Conservation (phyloP, 257 asterid genomes). For the Nicotiana sylvestris region DNA sequence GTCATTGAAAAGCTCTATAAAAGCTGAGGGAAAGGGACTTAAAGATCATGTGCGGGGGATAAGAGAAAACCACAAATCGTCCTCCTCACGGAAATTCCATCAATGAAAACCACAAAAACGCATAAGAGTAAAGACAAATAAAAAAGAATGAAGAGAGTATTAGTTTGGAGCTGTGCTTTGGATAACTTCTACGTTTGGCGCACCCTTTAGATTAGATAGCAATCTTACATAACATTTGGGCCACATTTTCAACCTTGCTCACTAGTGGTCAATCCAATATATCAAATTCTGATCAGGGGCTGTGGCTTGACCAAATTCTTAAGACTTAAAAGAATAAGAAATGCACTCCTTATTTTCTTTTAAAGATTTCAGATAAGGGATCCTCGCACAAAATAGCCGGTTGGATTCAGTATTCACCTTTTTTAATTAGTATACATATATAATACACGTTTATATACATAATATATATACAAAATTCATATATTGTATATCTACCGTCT, state of each 20-base stretch:
- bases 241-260: conserved; percentile 4
- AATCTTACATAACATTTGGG: background rate
- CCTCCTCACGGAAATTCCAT: conserved; percentile 6
- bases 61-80: background rate
- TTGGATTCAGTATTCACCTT: too few relatives aligned
- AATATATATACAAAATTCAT: too few relatives aligned
- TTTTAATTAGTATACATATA: too few relatives aligned
- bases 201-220: background rate
- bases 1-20: background rate
- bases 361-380: too few relatives aligned
- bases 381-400: too few relatives aligned
- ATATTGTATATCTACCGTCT: too few relatives aligned
- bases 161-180: background rate
- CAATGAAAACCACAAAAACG: conserved; percentile 11
- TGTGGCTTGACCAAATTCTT: background rate
- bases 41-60: background rate
- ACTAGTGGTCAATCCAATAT: background rate
- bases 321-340: too few relatives aligned
- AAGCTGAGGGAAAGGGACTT: background rate
- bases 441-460: too few relatives aligned
- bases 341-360: too few relatives aligned
- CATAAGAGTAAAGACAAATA: conserved; percentile 7
- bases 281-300: background rate
- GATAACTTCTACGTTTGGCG: background rate
- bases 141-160: background rate